Conservation (phyloP, 306 rosid species). For the Sophora flavescens region DNA sequence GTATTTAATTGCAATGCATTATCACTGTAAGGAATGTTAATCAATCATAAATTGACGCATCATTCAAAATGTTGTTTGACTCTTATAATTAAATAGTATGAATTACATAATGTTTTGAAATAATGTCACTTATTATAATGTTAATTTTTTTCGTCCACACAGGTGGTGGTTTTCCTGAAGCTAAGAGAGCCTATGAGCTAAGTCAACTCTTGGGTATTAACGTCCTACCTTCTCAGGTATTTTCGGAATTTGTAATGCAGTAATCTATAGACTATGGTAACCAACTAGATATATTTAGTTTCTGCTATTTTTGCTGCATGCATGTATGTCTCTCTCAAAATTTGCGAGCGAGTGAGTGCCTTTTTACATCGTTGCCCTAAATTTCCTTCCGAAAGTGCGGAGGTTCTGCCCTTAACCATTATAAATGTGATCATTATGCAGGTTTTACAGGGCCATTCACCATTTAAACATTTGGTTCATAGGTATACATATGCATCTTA, state of each 20-base stretch:
- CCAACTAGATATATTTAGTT: background rate
- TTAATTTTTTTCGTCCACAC: slow-evolving; percentile 14
- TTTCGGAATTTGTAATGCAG: slow-evolving; percentile 12
- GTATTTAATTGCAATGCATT: too few species aligned
- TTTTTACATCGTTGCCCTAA: slow-evolving; percentile 23
- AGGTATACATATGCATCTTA: slow-evolving; percentile 61
- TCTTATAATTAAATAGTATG: too few species aligned
- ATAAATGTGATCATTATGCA: slow-evolving; percentile 44
- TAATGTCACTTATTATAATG: background rate
- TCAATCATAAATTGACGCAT: too few species aligned
- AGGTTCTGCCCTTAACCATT: slow-evolving; percentile 8
- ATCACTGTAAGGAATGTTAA: too few species aligned
- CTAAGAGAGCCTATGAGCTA: slow-evolving; percentile 80
- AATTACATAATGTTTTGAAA: background rate
- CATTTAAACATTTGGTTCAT: slow-evolving; percentile 76
- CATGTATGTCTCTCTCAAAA: background rate
- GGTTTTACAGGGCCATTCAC: slow-evolving; percentile 94
- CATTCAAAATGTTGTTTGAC: too few species aligned
- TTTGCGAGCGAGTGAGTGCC: background rate
- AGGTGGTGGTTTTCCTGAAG: slow-evolving; percentile 95
- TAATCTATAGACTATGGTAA: background rate
- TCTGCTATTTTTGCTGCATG: slow-evolving; percentile 21
- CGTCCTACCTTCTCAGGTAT: slow-evolving; percentile 77
- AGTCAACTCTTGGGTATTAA: slow-evolving; percentile 72
- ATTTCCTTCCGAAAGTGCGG: slow-evolving; percentile 9